phyloP scores from a whole-genome alignment of 257 asterid genomes.

The Jaltomata sinuosa region DNA sequence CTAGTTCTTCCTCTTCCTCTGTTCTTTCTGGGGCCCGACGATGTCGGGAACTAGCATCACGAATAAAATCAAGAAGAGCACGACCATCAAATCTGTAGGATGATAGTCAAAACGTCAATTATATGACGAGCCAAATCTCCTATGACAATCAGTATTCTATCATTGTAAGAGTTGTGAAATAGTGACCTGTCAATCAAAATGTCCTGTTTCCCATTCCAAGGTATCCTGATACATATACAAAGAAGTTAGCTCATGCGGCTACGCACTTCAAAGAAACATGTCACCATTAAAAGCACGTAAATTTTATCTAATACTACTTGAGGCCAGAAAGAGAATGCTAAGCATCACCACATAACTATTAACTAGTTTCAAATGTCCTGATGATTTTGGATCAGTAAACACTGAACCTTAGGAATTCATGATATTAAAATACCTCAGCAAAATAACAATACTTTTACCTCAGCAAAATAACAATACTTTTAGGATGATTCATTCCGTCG shows the following conservation, averaged over 20 bases:
- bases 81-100: constrained; percentile 92
- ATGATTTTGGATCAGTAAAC: background rate
- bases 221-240: constrained; percentile 60
- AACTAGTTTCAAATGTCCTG: background rate
- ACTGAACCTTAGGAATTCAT: background rate
- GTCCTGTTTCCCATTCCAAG: constrained; percentile 99
- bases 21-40: constrained; percentile 59
- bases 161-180: background rate
- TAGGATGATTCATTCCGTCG: background rate
- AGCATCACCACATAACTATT: background rate
- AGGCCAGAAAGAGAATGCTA: background rate
- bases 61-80: constrained; percentile 94
- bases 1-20: constrained; percentile 96
- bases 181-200: constrained; percentile 76
- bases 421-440: background rate
- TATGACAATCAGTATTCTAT: background rate
- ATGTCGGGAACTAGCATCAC: constrained; percentile 60
- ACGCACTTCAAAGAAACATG: background rate
- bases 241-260: background rate
- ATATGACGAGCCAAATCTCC: background rate
- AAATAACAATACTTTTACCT: background rate
- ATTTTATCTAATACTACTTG: background rate
- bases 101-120: constrained; percentile 3
- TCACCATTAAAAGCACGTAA: background rate
- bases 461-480: background rate